phyloP scores from a whole-genome alignment of 2,329 filamentous ascomycete genomes.

The Dactylonectria estremocensis region DNA sequence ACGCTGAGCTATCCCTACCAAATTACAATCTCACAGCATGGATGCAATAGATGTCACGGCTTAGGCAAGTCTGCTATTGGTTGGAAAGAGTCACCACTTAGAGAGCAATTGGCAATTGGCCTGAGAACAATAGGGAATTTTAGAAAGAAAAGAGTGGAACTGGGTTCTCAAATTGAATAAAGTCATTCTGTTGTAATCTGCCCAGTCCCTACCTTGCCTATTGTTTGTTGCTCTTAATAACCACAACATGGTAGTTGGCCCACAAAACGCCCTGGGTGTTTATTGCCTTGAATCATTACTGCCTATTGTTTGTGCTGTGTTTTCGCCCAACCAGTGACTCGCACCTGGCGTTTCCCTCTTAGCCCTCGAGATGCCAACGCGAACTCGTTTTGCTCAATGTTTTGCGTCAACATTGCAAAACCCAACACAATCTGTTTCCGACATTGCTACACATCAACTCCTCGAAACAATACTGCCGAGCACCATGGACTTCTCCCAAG shows the following conservation, averaged over 20 bases:
- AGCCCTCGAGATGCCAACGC: too few species aligned
- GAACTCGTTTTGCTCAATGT: neutral
- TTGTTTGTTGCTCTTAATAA: neutral
- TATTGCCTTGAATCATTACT: neutral
- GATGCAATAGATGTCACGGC: neutral
- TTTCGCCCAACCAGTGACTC: neutral
- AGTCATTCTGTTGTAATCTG: neutral
- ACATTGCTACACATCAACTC: neutral
- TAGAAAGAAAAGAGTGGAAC: neutral
- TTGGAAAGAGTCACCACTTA: neutral
- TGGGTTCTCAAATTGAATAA: too few species aligned
- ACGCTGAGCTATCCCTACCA: constrained; percentile 32
- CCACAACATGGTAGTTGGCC: neutral
- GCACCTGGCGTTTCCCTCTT: constrained; percentile 4
- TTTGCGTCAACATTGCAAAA: neutral
- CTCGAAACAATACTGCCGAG: neutral
- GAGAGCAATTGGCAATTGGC: neutral
- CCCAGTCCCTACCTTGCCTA: too few species aligned
- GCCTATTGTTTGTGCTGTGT: neutral
- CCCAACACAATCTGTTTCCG: neutral
- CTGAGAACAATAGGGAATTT: neutral
- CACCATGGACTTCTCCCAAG: neutral
- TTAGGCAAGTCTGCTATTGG: too few species aligned
- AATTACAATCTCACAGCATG: neutral
- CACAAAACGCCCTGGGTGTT: neutral